Conservation (phyloP, 1,139 yeast genomes). For the Blastobotrys malaysiensis region DNA sequence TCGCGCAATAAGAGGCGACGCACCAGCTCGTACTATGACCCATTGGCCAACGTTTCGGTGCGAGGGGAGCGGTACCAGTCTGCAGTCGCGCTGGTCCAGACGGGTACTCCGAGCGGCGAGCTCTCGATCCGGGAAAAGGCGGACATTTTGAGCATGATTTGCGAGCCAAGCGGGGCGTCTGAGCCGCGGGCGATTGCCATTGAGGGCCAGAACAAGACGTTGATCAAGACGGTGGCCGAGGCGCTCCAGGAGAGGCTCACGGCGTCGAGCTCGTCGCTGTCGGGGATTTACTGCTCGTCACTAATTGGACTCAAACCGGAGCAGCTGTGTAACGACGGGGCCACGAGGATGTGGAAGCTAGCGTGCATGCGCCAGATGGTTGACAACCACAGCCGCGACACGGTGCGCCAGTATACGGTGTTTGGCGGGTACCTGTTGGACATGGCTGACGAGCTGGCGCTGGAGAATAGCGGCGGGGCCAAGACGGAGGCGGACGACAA, state of each 20-base stretch:
- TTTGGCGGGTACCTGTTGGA: conserved; percentile 27
- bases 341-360: conserved; percentile 26
- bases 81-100: conserved; percentile 20
- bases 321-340: conserved; percentile 19
- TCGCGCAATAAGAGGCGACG: conserved; percentile 22
- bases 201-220: conserved; percentile 24
- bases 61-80: conserved; percentile 24
- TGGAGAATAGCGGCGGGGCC: conserved; percentile 5
- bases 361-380: conserved; percentile 28
- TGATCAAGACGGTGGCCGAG: conserved; percentile 17
- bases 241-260: conserved; percentile 17
- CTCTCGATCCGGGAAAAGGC: conserved; percentile 26
- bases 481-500: conserved; percentile 9
- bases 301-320: conserved; percentile 18
- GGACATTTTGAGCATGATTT: conserved; percentile 24
- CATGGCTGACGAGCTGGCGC: conserved; percentile 24
- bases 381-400: conserved; percentile 12
- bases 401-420: conserved; percentile 15
- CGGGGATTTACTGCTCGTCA: conserved; percentile 17
- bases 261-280: conserved; percentile 5
- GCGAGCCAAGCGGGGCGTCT: conserved; percentile 18
- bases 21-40: conserved; percentile 30
- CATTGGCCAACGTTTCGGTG: conserved; percentile 18
- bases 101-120: conserved; percentile 5
- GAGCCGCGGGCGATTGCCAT: conserved; percentile 22